Percentiles rank a stretch among this genome's conserved stretches.
These are phyloP conservation scores for Allodekkera sacchari DNA, from an alignment of 805 yeast genomes.

Conservation along the genomic window DNA sequence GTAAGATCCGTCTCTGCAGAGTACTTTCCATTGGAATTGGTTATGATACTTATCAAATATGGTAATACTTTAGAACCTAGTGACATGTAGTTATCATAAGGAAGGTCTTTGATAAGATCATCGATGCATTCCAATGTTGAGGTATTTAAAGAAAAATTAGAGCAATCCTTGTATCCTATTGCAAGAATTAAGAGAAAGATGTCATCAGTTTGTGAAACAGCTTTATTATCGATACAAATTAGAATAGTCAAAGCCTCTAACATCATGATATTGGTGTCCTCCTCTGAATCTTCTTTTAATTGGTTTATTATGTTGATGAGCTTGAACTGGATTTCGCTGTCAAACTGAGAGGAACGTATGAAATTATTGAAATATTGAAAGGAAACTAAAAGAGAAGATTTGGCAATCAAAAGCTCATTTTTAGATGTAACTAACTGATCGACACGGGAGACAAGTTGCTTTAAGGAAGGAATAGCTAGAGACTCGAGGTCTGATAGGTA, in stretches of 20 bases:
- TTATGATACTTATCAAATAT: conserved; percentile 31
- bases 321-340: conserved; percentile 16
- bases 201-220: conserved; percentile 23
- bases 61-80: conserved; percentile 50
- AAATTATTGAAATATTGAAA: conserved; percentile 36
- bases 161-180: conserved; percentile 63
- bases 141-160: conserved; percentile 60
- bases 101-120: conserved; percentile 42
- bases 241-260: conserved; percentile 61
- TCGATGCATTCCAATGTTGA: conserved; percentile 66
- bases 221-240: conserved; percentile 37
- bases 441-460: conserved; percentile 17
- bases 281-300: conserved; percentile 56
- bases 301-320: conserved; percentile 30
- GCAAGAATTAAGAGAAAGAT: conserved; percentile 50
- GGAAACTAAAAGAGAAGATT: conserved; percentile 37
- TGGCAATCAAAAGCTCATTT: conserved; percentile 16
- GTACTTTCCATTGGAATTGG: conserved; percentile 36
- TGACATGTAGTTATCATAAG: conserved; percentile 33
- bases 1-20: conserved; percentile 52
- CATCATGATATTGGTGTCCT: conserved; percentile 69
- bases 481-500: conserved; percentile 28
- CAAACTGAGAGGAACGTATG: conserved; percentile 23
- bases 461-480: conserved; percentile 19
- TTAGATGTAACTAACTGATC: conserved; percentile 12